A percentile compares a stretch with the other conserved stretches of the same genome.
Evolutionary conservation across 2,329 filamentous ascomycete genomes (phyloP).

Genomic region (Botrytis cinerea): DNA sequence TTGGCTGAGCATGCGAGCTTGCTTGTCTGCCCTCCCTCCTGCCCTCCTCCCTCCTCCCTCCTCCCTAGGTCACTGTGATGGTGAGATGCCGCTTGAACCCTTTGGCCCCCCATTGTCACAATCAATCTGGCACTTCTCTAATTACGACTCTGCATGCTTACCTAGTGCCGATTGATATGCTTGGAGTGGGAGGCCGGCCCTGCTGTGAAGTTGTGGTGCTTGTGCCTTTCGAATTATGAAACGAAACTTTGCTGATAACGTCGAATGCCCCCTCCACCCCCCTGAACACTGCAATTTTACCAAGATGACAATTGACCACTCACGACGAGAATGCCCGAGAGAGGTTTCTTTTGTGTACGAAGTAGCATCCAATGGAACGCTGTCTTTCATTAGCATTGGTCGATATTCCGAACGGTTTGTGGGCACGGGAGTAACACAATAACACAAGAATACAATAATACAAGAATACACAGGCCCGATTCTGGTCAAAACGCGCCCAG

Average conservation of each 20-base stretch:
- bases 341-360: background rate
- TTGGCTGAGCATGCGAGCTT: background rate
- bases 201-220: too few relatives aligned
- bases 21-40: background rate
- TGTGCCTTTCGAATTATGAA: background rate
- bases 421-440: background rate
- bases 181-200: too few relatives aligned
- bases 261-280: background rate
- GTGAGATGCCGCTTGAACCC: background rate
- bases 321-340: background rate
- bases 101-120: background rate
- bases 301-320: background rate
- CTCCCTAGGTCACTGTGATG: background rate
- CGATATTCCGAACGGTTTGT: background rate
- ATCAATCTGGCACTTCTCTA: background rate
- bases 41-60: background rate
- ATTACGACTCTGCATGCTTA: background rate
- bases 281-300: background rate
- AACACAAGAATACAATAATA: too few relatives aligned
- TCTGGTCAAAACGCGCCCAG: background rate
- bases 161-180: too few relatives aligned
- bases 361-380: background rate
- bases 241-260: background rate
- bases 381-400: background rate
- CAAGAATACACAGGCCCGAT: background rate